Conservation (phyloP, 352 stramenopile species). For the Phytopythium litorale region DNA sequence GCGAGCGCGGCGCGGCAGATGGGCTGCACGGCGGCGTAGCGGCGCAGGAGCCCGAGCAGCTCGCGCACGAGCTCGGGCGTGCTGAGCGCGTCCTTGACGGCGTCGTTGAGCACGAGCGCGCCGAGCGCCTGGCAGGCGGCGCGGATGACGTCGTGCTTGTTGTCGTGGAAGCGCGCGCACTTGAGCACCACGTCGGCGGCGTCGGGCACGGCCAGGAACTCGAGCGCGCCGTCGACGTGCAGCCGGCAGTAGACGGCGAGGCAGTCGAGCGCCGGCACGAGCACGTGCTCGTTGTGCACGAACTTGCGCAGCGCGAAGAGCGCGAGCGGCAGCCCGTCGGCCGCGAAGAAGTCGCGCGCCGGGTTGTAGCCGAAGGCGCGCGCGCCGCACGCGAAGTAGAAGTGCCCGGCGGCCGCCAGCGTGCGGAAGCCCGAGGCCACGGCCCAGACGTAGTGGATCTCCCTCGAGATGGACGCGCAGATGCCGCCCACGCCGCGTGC, state of each 20-base stretch:
- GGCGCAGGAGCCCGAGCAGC: slow-evolving; percentile 49
- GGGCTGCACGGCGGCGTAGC: slow-evolving; percentile 43
- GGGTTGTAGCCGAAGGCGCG: slow-evolving; percentile 69
- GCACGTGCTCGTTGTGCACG: slow-evolving; percentile 59
- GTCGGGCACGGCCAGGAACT: slow-evolving; percentile 59
- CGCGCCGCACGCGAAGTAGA: slow-evolving; percentile 72
- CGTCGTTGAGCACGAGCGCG: slow-evolving; percentile 72
- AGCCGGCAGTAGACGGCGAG: slow-evolving; percentile 72
- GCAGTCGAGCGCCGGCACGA: slow-evolving; percentile 63
- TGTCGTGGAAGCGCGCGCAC: slow-evolving; percentile 72
- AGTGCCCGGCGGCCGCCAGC: slow-evolving; percentile 59
- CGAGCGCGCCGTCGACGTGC: slow-evolving; percentile 56
- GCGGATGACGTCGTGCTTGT: slow-evolving; percentile 67
- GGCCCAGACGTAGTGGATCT: slow-evolving; percentile 78
- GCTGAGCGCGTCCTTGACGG: slow-evolving; percentile 65
- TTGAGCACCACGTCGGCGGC: slow-evolving; percentile 65
- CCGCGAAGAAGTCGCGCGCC: slow-evolving; percentile 57
- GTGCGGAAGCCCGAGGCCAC: slow-evolving; percentile 68
- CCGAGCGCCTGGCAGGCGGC: slow-evolving; percentile 56
- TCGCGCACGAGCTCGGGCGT: slow-evolving; percentile 45
- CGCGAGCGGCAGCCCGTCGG: slow-evolving; percentile 61
- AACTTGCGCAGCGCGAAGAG: slow-evolving; percentile 73
- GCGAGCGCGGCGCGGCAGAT: slow-evolving; percentile 50
- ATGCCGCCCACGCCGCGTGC: slow-evolving; percentile 55
- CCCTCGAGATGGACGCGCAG: slow-evolving; percentile 63